Evolutionary conservation across 2,329 filamentous ascomycete species (phyloP).

Genomic region (Penicillium sp.): DNA sequence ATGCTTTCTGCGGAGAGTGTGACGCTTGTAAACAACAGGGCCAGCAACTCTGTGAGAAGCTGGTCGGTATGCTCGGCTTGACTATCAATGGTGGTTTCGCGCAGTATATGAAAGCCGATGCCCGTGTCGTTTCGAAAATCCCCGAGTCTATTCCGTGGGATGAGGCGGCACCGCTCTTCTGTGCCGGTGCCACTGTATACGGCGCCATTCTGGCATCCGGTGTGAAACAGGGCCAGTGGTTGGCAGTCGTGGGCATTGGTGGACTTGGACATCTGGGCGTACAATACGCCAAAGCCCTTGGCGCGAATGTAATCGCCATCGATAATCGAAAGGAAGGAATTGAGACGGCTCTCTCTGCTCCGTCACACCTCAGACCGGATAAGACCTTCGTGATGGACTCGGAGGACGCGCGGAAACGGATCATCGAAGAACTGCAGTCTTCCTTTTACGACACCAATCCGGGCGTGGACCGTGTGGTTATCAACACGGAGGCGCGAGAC

Average conservation of each 20-base stretch:
- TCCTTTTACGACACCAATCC: not conserved
- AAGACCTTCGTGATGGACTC: not conserved
- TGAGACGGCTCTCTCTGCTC: not conserved
- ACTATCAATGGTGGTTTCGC: not conserved
- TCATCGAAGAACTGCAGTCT: not conserved
- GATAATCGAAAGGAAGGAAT: not conserved
- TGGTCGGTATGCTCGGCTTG: not conserved
- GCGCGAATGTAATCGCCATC: not conserved
- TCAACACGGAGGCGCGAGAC: not conserved
- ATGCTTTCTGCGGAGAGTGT: not conserved
- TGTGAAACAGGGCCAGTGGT: not conserved
- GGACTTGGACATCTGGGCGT: not conserved
- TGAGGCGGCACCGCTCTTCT: not conserved
- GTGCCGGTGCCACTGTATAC: not conserved
- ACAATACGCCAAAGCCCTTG: not conserved
- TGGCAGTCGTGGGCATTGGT: not conserved
- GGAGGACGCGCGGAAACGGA: not conserved
- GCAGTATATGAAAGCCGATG: not conserved
- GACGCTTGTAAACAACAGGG: not conserved
- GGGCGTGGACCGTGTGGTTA: not conserved
- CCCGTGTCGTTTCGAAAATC: not conserved
- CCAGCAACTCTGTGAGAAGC: not conserved
- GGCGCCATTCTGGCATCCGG: not conserved
- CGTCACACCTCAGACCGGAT: not conserved
- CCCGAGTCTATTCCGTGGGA: not conserved